Percentiles rank a stretch among this genome's conserved stretches.
Conservation (phyloP, 306 rosid species). For the Casuarina cunninghamiana region DNA sequence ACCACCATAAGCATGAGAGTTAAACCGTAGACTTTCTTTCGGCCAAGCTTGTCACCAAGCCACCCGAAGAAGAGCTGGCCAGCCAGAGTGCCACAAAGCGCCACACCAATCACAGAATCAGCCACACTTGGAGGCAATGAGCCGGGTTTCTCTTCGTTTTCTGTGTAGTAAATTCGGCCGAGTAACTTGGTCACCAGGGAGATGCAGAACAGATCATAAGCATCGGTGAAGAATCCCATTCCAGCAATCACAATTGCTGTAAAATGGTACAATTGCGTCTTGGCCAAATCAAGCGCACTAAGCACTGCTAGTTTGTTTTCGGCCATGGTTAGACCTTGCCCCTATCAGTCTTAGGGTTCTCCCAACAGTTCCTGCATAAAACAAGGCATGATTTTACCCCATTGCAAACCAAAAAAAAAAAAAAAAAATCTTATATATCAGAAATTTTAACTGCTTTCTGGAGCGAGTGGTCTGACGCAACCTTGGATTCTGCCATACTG, state of each 20-base stretch:
- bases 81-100: conserved; percentile 18
- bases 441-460: too few species aligned
- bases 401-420: background rate
- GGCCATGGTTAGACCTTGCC: background rate
- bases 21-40: conserved; percentile 16
- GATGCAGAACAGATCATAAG: conserved; percentile 23
- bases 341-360: background rate
- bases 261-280: conserved; percentile 10
- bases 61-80: conserved; percentile 25
- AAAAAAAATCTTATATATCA: background rate
- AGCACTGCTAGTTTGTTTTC: background rate
- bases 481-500: background rate
- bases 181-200: conserved; percentile 17
- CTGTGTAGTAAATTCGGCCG: conserved; percentile 15
- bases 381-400: background rate
- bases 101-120: conserved; percentile 16
- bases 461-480: background rate
- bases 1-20: conserved; percentile 18
- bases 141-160: background rate
- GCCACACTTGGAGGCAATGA: conserved; percentile 20
- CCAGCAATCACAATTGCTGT: conserved; percentile 13
- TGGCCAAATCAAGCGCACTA: conserved; percentile 1
- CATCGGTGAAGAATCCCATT: conserved; percentile 22
- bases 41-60: conserved; percentile 16
- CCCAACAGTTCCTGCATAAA: background rate